Evolutionary conservation across 768 basidiomycete species (phyloP).

Genomic region (Collybiopsis confluens): DNA sequence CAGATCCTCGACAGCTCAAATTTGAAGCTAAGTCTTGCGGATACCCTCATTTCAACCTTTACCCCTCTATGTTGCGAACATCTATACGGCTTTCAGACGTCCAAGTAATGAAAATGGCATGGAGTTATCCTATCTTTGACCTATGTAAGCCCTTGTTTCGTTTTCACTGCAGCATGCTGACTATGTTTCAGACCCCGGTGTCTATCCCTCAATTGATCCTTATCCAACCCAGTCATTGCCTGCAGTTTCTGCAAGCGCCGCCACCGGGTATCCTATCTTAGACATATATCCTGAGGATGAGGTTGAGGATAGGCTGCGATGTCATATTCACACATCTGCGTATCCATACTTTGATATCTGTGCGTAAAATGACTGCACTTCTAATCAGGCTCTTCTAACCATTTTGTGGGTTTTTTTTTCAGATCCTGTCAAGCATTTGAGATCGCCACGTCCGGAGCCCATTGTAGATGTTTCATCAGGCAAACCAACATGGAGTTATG

Average conservation of each 20-base stretch:
- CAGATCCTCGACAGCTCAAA: background rate
- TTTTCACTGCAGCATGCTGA: too few relatives aligned
- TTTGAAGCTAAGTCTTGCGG: background rate
- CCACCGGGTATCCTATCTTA: too few relatives aligned
- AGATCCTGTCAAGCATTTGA: too few relatives aligned
- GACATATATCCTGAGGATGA: too few relatives aligned
- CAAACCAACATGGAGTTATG: constrained; percentile 12
- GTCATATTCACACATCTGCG: background rate
- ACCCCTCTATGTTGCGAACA: background rate
- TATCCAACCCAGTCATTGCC: constrained; percentile 22
- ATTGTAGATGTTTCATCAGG: background rate
- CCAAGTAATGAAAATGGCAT: background rate
- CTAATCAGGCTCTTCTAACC: background rate
- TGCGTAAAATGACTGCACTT: background rate
- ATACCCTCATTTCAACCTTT: constrained; percentile 8
- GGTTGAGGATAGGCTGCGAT: too few relatives aligned
- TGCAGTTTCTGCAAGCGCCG: too few relatives aligned
- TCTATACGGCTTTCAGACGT: too few relatives aligned
- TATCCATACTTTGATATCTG: constrained; percentile 23
- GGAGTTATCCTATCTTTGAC: constrained; percentile 26
- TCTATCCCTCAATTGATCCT: constrained; percentile 33
- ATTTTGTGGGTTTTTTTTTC: constrained; percentile 1
- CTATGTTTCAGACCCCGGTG: constrained; percentile 1
- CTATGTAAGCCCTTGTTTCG: constrained; percentile 21
- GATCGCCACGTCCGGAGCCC: background rate